These are phyloP conservation scores for Claviceps spartinae DNA, from an alignment of 2,329 filamentous ascomycete genomes.

Conservation along the genomic window DNA sequence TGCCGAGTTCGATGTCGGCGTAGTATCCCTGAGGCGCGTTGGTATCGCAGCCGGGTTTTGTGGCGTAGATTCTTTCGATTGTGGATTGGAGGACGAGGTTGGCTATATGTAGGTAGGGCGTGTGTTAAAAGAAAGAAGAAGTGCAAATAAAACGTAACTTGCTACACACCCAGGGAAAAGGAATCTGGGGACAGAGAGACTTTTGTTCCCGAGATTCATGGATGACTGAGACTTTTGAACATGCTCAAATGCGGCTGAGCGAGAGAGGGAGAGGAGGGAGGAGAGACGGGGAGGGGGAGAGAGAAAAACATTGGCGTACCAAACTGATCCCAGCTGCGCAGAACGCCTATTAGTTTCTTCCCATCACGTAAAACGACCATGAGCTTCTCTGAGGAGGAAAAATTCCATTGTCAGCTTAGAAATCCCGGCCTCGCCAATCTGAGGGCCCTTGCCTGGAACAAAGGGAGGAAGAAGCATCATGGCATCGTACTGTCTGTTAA, in stretches of 20 bases:
- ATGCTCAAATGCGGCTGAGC: no score
- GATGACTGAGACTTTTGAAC: not conserved
- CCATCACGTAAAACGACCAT: constrained; percentile 85
- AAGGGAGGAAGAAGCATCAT: not conserved
- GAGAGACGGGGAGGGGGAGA: not conserved
- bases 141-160: not conserved
- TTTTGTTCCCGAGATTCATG: not conserved
- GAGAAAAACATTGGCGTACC: constrained; percentile 34
- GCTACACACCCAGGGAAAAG: no score
- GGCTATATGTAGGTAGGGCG: constrained; percentile 35
- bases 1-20: constrained; percentile 71
- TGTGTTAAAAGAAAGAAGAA: not conserved
- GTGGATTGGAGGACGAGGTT: constrained; percentile 93
- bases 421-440: not conserved
- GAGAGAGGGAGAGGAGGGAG: no score
- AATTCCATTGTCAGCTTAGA: constrained; percentile 10
- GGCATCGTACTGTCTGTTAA: constrained; percentile 78
- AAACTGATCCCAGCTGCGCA: constrained; percentile 96
- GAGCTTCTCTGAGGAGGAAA: constrained; percentile 64
- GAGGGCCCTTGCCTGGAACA: not conserved
- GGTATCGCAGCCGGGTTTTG: constrained; percentile 26
- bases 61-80: constrained; percentile 70
- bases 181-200: not conserved
- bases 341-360: constrained; percentile 80
- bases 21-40: constrained; percentile 41